phyloP scores from a whole-genome alignment of 345 rosid genomes.

The Alliaria petiolata region DNA sequence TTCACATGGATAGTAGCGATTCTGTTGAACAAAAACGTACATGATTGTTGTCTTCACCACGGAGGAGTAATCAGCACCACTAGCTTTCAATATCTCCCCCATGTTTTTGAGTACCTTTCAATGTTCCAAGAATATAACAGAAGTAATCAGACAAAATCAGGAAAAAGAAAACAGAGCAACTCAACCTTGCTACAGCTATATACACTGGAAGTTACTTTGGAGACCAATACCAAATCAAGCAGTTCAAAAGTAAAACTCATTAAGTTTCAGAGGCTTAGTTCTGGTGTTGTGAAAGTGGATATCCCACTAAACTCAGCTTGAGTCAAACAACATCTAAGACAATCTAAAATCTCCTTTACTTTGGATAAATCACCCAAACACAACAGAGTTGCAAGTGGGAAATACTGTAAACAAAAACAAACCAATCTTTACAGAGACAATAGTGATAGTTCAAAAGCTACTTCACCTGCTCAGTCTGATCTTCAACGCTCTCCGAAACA shows the following conservation, averaged over 20 bases:
- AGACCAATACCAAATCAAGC: not conserved
- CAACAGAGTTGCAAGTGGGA: constrained; percentile 1
- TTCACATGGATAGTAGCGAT: not conserved
- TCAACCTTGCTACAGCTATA: not conserved
- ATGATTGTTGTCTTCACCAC: constrained; percentile 42
- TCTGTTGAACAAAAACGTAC: constrained; percentile 1
- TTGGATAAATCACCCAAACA: not conserved
- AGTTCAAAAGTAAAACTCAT: not conserved
- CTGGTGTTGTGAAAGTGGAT: not conserved
- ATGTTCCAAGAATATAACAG: not conserved
- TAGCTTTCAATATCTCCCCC: constrained; percentile 40
- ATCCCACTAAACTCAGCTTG: not conserved
- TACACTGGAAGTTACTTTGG: not conserved
- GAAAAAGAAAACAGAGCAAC: not conserved
- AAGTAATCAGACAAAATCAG: constrained; percentile 11
- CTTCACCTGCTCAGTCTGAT: constrained; percentile 87
- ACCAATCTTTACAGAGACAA: not conserved
- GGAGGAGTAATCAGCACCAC: constrained; percentile 37
- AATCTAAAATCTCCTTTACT: not conserved
- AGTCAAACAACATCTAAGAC: not conserved
- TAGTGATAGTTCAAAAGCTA: not conserved
- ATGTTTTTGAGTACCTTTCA: constrained; percentile 36
- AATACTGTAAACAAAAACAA: constrained; percentile 1
- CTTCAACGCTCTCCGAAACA: constrained; percentile 63
- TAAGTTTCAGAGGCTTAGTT: not conserved